Evolutionary conservation across 805 yeast species (phyloP).

Genomic region (Kregervanrija fluxuum): DNA sequence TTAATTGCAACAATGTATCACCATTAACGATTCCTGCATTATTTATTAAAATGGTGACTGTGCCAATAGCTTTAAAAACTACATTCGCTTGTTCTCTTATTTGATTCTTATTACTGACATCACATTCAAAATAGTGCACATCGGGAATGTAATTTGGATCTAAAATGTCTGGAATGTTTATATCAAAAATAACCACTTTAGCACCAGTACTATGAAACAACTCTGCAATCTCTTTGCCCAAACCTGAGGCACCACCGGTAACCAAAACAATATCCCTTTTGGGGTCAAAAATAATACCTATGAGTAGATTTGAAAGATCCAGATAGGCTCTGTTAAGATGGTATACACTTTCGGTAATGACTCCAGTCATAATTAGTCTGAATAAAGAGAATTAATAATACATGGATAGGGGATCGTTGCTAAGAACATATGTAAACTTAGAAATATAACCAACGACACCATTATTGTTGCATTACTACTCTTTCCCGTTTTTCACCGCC

Average conservation of each 20-base stretch:
- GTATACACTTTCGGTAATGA: slow-evolving; percentile 19
- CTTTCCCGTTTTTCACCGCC: no score
- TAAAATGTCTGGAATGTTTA: slow-evolving; percentile 34
- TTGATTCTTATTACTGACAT: slow-evolving; percentile 49
- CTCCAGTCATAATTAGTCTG: slow-evolving; percentile 21
- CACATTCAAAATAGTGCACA: slow-evolving; percentile 58
- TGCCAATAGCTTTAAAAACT: slow-evolving; percentile 46
- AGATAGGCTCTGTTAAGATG: slow-evolving; percentile 22
- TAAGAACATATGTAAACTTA: no score
- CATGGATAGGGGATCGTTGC: no score
- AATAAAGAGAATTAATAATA: no score
- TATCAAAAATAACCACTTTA: slow-evolving; percentile 61
- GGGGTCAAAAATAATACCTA: slow-evolving; percentile 50
- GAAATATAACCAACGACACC: no score
- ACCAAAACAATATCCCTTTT: slow-evolving; percentile 56
- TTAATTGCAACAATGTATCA: slow-evolving; percentile 44
- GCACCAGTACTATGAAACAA: slow-evolving; percentile 37
- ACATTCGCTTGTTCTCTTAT: slow-evolving; percentile 33
- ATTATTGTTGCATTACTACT: no score
- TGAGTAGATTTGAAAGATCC: slow-evolving; percentile 29
- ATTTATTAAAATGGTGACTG: slow-evolving; percentile 64
- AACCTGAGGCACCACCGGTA: slow-evolving; percentile 81
- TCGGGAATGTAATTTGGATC: slow-evolving; percentile 24
- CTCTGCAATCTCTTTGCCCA: slow-evolving; percentile 59
- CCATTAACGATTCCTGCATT: slow-evolving; percentile 78